A percentile compares a stretch with the other conserved stretches of the same genome.
Conservation (phyloP, 1,284 basidiomycete species). For the Trametes polyzona region DNA sequence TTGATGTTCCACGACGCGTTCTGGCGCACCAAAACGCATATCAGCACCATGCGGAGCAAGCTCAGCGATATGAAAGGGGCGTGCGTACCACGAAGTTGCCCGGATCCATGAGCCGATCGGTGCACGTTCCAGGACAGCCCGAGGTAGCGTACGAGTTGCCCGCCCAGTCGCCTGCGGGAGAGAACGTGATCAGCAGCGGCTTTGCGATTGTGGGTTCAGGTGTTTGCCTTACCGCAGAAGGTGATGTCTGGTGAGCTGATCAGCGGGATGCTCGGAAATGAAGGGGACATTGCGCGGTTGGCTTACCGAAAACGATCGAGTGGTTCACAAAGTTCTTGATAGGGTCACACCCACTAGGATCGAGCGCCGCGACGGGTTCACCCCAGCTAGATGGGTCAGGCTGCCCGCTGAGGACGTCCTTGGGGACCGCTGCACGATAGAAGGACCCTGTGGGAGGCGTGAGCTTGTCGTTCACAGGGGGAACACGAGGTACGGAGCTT, state of each 20-base stretch:
- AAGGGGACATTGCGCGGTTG: conserved; percentile 11
- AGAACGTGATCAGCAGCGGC: conserved; percentile 1
- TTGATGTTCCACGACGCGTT: conserved; percentile 66
- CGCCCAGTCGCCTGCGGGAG: conserved; percentile 72
- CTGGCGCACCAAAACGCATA: conserved; percentile 33
- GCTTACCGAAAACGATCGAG: conserved; percentile 62
- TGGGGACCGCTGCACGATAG: conserved; percentile 71
- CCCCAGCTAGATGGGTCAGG: conserved; percentile 69
- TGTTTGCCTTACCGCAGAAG: conserved; percentile 62
- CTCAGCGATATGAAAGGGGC: background rate
- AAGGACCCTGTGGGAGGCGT: conserved; percentile 63
- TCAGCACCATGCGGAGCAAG: conserved; percentile 7
- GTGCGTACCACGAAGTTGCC: conserved; percentile 64
- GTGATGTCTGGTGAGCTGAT: conserved; percentile 65
- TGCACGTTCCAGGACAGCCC: conserved; percentile 75
- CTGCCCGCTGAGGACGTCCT: conserved; percentile 58
- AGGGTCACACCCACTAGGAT: conserved; percentile 59
- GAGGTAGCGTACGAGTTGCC: conserved; percentile 76
- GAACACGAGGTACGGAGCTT: conserved; percentile 32
- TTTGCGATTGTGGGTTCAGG: background rate
- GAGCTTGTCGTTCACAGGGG: background rate
- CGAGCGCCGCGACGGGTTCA: conserved; percentile 61
- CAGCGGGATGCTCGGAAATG: conserved; percentile 13
- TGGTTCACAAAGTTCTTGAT: conserved; percentile 64
- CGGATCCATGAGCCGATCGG: conserved; percentile 64